Base-by-base conservation (phyloP, 768 basidiomycete species). In the Lentinus brumalis region DNA sequence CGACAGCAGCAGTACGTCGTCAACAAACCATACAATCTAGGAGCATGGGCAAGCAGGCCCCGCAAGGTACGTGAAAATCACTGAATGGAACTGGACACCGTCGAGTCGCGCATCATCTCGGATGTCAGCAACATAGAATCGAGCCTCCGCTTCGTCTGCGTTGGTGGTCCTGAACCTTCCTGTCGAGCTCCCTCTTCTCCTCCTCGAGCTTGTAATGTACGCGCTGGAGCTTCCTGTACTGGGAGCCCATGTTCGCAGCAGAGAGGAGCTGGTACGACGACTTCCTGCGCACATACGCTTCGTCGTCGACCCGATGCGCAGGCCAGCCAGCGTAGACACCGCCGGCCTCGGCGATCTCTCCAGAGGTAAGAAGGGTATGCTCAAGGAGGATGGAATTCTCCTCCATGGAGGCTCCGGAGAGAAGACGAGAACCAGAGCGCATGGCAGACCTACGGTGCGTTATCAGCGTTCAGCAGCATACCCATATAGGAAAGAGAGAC, bases 351-450 rank as follows among this genome's bases (percentile, higher is more conserved):
- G 80, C 79, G 49, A 81, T 73, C 53, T 82, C 81, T 1, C 81
- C 81, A 2, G 81, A 81, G 5, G 80, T 76, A 29, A 81, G 66
- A 6, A 82, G 75, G 1, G 79, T 79, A 58, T 82, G 81, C 66
- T 82, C 81, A 61, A 73, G 76, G 8, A 82, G 77, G 77, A 81
- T 78, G 60, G 77, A 79, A 65, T 70, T 73, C 58, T 78, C 75
- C 66, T 82, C 81, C 81, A 82, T 82, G 11, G 79, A 79, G 12
- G 81, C 81, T 6, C 81, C 81, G 4, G 80, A 81, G 35, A 82
- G 75, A 14, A 82, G 69, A 30, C 81, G 74, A 8, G 79, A 81
- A 40, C 81, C 81, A 7, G 78, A 72, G 10, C 81, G 77, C 73
- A 82, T 65, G 0, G 81, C 79, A 57, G 76, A 79, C 47, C 77